These are phyloP conservation scores for Lathyrus sativus DNA, from an alignment of 306 rosid species.

Conservation along the genomic window DNA sequence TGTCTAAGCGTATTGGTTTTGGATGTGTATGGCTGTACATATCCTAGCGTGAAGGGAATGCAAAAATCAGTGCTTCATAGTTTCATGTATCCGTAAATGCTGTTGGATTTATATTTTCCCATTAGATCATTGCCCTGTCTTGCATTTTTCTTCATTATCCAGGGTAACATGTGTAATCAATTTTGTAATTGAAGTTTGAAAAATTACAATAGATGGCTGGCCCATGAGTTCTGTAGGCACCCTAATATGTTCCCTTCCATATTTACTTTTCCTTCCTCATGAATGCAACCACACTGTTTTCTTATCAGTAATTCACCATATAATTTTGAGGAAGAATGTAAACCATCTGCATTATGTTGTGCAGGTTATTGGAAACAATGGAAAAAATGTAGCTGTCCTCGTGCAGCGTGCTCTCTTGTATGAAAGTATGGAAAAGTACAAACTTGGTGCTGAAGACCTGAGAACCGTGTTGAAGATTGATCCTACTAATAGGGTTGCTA, in stretches of 20 bases:
- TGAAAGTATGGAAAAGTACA: conserved; percentile 98
- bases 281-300: conserved; percentile 8
- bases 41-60: not conserved
- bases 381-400: conserved; percentile 68
- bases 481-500: conserved; percentile 85
- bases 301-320: conserved; percentile 14
- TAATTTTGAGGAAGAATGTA: conserved; percentile 31
- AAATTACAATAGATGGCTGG: conserved; percentile 1
- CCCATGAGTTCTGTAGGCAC: not conserved
- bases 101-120: conserved; percentile 7
- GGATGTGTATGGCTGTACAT: not conserved
- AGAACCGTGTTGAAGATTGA: conserved; percentile 88
- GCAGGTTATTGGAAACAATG: conserved; percentile 73
- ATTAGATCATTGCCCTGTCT: conserved; percentile 12
- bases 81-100: not conserved
- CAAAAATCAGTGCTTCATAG: not conserved
- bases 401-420: conserved; percentile 96
- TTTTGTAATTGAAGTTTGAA: conserved; percentile 31
- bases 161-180: conserved; percentile 19
- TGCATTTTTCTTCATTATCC: not conserved
- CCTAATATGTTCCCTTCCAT: not conserved
- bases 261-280: not conserved
- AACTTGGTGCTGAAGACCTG: conserved; percentile 92
- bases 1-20: not conserved
- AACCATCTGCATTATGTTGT: conserved; percentile 36